Percentiles rank a stretch among this genome's conserved stretches.
Conservation (phyloP, 1,284 basidiomycete species). For the Apiotrichum brassicae region DNA sequence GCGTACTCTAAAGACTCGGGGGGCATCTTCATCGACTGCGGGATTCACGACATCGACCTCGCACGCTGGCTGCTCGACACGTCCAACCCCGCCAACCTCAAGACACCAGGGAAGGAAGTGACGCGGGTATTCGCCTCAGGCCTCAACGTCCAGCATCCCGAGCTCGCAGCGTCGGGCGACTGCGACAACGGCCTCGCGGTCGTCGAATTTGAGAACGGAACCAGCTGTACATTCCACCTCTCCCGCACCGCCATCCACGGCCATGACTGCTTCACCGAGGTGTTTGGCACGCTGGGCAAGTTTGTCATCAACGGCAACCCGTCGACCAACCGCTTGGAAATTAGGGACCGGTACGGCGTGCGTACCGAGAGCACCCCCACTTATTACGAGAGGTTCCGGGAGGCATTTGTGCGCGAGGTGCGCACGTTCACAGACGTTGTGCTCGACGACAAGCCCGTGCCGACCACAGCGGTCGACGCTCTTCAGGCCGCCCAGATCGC, state of each 20-base stretch:
- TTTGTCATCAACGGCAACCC: slow-evolving; percentile 30
- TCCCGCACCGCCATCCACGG: slow-evolving; percentile 27
- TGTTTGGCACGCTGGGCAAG: slow-evolving; percentile 29
- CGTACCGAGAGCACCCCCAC: slow-evolving; percentile 21
- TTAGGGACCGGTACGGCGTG: slow-evolving; percentile 29
- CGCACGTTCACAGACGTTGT: slow-evolving; percentile 11
- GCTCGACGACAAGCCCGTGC: slow-evolving; percentile 18
- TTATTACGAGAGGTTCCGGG: slow-evolving; percentile 23
- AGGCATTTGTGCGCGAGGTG: slow-evolving; percentile 33
- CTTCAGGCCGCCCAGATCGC: slow-evolving; percentile 30
- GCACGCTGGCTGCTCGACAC: slow-evolving; percentile 23
- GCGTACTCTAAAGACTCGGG: slow-evolving; percentile 27
- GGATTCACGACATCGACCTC: slow-evolving; percentile 36
- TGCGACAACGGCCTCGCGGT: slow-evolving; percentile 28
- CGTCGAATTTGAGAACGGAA: slow-evolving; percentile 24
- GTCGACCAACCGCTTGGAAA: slow-evolving; percentile 22
- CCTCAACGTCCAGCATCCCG: slow-evolving; percentile 26
- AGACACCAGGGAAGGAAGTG: slow-evolving; percentile 21
- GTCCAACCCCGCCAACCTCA: not conserved
- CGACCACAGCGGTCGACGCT: slow-evolving; percentile 22
- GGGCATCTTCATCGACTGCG: slow-evolving; percentile 35
- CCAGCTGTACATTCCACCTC: slow-evolving; percentile 20
- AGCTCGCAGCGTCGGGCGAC: slow-evolving; percentile 23
- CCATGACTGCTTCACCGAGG: slow-evolving; percentile 27
- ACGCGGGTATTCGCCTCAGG: slow-evolving; percentile 25